Conservation (phyloP, 331 rosid genomes). For the Erythrophleum ivorense region DNA sequence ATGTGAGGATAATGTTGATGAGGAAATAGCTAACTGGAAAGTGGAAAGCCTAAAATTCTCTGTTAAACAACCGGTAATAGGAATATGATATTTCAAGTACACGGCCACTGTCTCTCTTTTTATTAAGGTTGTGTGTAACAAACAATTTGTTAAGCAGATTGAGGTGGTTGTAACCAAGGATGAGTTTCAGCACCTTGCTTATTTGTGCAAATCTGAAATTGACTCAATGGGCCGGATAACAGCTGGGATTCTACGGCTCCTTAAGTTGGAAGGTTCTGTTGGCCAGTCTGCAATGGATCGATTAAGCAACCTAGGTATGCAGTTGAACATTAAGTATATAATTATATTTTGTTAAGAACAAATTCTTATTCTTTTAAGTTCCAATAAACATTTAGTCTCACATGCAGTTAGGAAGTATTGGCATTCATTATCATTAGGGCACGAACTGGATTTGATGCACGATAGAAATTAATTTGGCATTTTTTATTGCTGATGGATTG, state of each 20-base stretch:
- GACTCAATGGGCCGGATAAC: conserved; percentile 92
- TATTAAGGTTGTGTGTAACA: conserved; percentile 29
- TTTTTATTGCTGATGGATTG: conserved; percentile 22
- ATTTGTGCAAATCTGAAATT: conserved; percentile 87
- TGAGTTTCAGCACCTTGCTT: conserved; percentile 78
- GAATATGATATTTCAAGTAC: conserved; percentile 31
- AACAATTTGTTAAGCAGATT: conserved; percentile 56
- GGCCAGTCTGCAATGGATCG: conserved; percentile 83
- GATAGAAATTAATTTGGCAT: background rate
- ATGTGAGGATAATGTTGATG: conserved; percentile 56
- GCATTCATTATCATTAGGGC: conserved; percentile 8
- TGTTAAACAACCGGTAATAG: conserved; percentile 74
- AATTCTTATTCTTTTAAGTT: conserved; percentile 11
- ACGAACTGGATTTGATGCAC: background rate
- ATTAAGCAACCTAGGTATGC: conserved; percentile 83
- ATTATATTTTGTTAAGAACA: conserved; percentile 14
- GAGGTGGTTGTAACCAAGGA: conserved; percentile 85
- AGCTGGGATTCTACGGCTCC: conserved; percentile 76
- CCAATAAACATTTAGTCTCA: conserved; percentile 16
- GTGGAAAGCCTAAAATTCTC: conserved; percentile 82
- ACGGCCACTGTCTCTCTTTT: conserved; percentile 26
- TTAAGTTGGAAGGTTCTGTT: conserved; percentile 86
- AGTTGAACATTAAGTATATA: conserved; percentile 18
- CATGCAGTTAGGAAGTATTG: conserved; percentile 3
- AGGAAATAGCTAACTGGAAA: conserved; percentile 68